These are phyloP conservation scores for Fusarium armeniacum DNA, from an alignment of 2,329 filamentous ascomycete genomes.

Conservation along the genomic window DNA sequence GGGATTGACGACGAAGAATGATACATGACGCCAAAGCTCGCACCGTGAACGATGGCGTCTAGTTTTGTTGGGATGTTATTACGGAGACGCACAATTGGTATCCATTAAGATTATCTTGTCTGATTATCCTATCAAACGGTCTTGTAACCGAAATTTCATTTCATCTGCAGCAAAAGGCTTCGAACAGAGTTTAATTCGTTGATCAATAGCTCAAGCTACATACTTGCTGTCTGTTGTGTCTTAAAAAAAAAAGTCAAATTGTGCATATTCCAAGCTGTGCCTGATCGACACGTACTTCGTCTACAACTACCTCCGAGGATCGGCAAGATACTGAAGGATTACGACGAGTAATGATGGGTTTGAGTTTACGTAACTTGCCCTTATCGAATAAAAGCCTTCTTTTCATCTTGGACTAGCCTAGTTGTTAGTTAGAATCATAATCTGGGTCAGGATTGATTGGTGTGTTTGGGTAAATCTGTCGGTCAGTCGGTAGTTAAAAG, in stretches of 20 bases:
- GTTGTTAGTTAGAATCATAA: not conserved
- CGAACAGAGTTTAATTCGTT: not conserved
- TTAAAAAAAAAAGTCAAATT: constrained; percentile 23
- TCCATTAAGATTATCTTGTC: constrained; percentile 5
- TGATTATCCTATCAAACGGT: constrained; percentile 9
- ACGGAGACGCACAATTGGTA: not conserved
- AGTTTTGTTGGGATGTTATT: constrained; percentile 27
- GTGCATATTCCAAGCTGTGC: constrained; percentile 28
- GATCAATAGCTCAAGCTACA: constrained; percentile 5
- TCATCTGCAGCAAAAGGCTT: constrained; percentile 7
- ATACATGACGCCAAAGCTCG: constrained; percentile 2
- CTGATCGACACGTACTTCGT: constrained; percentile 30
- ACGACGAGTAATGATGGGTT: constrained; percentile 28
- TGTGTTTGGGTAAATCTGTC: constrained; percentile 13
- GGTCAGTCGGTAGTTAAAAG: constrained; percentile 22
- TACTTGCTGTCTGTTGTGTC: constrained; percentile 2
- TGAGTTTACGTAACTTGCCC: constrained; percentile 31
- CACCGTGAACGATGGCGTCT: constrained; percentile 29
- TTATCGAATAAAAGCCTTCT: constrained; percentile 23
- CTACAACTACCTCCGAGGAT: constrained; percentile 23
- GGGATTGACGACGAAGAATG: constrained; percentile 23
- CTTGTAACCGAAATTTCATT: not conserved
- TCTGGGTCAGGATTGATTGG: constrained; percentile 18
- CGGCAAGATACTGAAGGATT: constrained; percentile 1
- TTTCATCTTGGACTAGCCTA: constrained; percentile 9